These are phyloP conservation scores for Leccinum uliginosum DNA, from an alignment of 768 basidiomycete genomes.

Conservation along the genomic window DNA sequence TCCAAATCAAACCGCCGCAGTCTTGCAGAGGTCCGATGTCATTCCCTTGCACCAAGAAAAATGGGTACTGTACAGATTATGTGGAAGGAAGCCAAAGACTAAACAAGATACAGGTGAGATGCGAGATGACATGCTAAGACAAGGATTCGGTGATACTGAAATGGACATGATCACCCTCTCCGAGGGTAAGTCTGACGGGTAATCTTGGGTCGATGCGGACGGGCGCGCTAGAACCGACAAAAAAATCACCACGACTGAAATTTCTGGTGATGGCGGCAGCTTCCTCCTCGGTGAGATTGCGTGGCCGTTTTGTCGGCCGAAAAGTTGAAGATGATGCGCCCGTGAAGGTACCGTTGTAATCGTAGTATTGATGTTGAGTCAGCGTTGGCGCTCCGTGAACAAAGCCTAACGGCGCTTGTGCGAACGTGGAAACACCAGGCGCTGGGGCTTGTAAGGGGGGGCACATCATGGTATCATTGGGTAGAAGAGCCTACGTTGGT, in stretches of 20 bases:
- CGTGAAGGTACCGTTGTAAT: slow-evolving; percentile 67
- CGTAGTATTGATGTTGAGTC: slow-evolving; percentile 65
- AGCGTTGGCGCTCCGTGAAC: slow-evolving; percentile 41
- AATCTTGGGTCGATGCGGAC: slow-evolving; percentile 80
- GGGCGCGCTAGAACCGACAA: slow-evolving; percentile 74
- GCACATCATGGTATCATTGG: not conserved
- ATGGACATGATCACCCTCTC: slow-evolving; percentile 81
- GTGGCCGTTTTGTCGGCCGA: slow-evolving; percentile 75
- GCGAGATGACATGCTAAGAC: slow-evolving; percentile 27
- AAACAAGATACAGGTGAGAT: slow-evolving; percentile 20
- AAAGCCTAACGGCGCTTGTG: slow-evolving; percentile 37
- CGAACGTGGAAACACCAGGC: slow-evolving; percentile 34
- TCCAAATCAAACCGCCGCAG: not conserved
- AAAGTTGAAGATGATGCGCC: slow-evolving; percentile 72
- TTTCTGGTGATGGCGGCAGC: slow-evolving; percentile 80
- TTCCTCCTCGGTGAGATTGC: slow-evolving; percentile 78
- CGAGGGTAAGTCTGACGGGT: slow-evolving; percentile 73
- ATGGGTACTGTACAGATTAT: slow-evolving; percentile 22
- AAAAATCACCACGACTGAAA: slow-evolving; percentile 78
- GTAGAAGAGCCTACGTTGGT: slow-evolving; percentile 21
- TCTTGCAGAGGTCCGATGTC: not conserved
- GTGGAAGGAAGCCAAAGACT: slow-evolving; percentile 5
- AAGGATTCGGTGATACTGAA: slow-evolving; percentile 51
- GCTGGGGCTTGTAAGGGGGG: slow-evolving; percentile 20
- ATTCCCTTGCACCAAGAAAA: slow-evolving; percentile 9